Conservation (phyloP, 257 asterid species). For the Schizonepeta tenuifolia region DNA sequence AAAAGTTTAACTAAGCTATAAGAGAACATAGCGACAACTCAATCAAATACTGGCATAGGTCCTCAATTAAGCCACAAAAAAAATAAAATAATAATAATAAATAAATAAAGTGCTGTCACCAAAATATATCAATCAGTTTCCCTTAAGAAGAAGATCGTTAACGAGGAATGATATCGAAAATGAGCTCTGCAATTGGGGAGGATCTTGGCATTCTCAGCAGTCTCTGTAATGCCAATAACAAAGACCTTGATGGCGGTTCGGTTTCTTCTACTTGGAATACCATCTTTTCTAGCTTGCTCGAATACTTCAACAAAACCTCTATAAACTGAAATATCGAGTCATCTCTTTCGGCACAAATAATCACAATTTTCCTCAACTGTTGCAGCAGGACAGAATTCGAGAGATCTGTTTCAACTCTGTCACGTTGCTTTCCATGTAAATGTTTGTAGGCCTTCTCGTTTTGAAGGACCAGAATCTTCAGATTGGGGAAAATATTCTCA, state of each 20-base stretch:
- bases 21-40: too few relatives aligned
- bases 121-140: too few relatives aligned
- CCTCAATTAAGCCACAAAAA: too few relatives aligned
- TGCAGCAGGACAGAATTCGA: too few relatives aligned
- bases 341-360: too few relatives aligned
- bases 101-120: too few relatives aligned
- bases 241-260: not conserved
- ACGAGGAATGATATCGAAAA: not conserved
- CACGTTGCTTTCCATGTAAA: too few relatives aligned
- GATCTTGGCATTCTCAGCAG: not conserved
- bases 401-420: not conserved
- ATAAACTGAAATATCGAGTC: too few relatives aligned
- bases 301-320: too few relatives aligned
- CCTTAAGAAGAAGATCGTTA: not conserved
- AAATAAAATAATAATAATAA: not conserved
- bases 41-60: too few relatives aligned
- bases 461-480: constrained; percentile 4
- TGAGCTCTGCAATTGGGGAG: not conserved
- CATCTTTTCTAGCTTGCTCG: not conserved
- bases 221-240: not conserved
- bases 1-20: too few relatives aligned
- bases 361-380: too few relatives aligned
- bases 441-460: not conserved
- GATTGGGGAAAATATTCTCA: not conserved
- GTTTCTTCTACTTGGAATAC: not conserved